Evolutionary conservation across 2,329 filamentous ascomycete species (phyloP).

Genomic region (Hypoxylon rubiginosum): DNA sequence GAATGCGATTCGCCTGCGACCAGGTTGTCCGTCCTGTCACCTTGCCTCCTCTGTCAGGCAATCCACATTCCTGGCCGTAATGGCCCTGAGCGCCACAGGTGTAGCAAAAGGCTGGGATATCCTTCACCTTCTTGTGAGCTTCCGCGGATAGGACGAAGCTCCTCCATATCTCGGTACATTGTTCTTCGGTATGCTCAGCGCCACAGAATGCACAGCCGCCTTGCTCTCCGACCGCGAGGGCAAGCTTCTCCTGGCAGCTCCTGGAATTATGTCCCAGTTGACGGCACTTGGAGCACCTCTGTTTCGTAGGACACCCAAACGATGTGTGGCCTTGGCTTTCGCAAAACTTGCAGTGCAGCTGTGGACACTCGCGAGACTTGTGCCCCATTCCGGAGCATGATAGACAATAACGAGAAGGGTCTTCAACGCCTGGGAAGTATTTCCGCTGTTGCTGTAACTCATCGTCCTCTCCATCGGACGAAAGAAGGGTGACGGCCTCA

Average conservation of each 20-base stretch:
- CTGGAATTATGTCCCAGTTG: conserved; percentile 70
- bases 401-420: conserved; percentile 62
- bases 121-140: conserved; percentile 61
- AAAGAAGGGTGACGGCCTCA: not conserved
- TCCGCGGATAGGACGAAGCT: conserved; percentile 61
- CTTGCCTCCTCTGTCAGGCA: conserved; percentile 44
- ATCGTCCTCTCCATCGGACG: conserved; percentile 41
- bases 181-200: conserved; percentile 69
- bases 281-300: conserved; percentile 70
- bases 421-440: conserved; percentile 66
- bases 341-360: conserved; percentile 64
- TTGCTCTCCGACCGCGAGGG: conserved; percentile 64
- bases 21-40: conserved; percentile 61
- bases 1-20: conserved; percentile 63
- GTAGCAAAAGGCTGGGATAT: conserved; percentile 68
- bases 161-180: conserved; percentile 73
- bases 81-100: conserved; percentile 67
- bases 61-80: conserved; percentile 68
- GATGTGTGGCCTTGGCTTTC: conserved; percentile 60
- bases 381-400: conserved; percentile 66
- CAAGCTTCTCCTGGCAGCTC: conserved; percentile 69
- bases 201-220: conserved; percentile 73
- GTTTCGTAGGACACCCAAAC: conserved; percentile 64
- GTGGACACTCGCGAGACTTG: conserved; percentile 59
- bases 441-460: conserved; percentile 57